These are phyloP conservation scores for Anisodus tanguticus DNA, from an alignment of 257 asterid genomes.

Conservation along the genomic window DNA sequence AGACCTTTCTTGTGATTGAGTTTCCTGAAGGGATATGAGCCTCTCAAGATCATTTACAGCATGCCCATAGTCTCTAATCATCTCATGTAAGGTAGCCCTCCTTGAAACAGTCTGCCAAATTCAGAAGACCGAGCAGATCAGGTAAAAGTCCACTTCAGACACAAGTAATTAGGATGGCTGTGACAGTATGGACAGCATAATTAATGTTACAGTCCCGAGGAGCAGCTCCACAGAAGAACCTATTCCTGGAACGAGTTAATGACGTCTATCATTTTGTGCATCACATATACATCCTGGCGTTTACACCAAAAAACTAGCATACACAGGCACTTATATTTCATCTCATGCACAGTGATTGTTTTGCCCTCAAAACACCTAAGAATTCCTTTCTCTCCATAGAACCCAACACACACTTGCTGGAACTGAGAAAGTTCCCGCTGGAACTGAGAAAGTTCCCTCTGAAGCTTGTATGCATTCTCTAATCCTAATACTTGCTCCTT, in stretches of 20 bases:
- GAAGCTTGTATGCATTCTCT: constrained; percentile 7
- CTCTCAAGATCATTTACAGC: constrained; percentile 72
- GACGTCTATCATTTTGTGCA: not conserved
- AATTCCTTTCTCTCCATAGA: constrained; percentile 1
- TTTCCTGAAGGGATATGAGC: constrained; percentile 68
- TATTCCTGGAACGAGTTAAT: not conserved
- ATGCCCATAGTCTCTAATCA: constrained; percentile 86
- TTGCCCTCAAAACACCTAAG: not conserved
- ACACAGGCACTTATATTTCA: not conserved
- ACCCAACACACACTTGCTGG: not conserved
- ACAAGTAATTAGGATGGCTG: not conserved
- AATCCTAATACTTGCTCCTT: not conserved
- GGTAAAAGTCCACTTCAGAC: not conserved
- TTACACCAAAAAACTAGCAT: not conserved
- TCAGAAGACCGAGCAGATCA: not conserved
- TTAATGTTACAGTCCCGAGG: not conserved
- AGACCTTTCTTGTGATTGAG: constrained; percentile 51
- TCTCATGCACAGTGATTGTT: not conserved
- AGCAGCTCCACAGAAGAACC: not conserved
- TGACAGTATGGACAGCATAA: not conserved
- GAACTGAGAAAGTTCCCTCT: not conserved
- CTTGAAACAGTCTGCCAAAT: constrained; percentile 79
- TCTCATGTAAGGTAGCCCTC: constrained; percentile 89
- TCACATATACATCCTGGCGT: not conserved
- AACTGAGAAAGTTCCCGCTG: not conserved